Conservation (phyloP, 176 grass and related monocot genomes). For the Oryza rufipogon region DNA sequence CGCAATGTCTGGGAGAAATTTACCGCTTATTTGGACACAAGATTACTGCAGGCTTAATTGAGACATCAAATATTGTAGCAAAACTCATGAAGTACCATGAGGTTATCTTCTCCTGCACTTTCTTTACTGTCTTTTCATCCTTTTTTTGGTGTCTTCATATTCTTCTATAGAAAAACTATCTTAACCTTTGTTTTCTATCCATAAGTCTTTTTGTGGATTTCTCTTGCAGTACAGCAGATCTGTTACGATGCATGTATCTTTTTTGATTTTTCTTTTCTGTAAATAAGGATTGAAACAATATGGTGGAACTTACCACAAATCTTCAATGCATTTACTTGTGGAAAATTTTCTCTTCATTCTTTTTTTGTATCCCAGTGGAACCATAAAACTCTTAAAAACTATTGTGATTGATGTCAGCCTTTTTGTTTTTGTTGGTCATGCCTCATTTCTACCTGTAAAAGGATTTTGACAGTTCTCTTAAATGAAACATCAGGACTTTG, state of each 20-base stretch:
- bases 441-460: slow-evolving; percentile 37
- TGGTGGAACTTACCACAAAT: neutral
- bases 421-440: slow-evolving; percentile 19
- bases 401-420: slow-evolving; percentile 8
- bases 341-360: neutral
- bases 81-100: slow-evolving; percentile 96
- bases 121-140: slow-evolving; percentile 25
- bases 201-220: slow-evolving; percentile 29
- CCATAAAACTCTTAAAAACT: slow-evolving; percentile 6
- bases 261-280: neutral
- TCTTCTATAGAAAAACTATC: slow-evolving; percentile 19
- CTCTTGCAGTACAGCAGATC: slow-evolving; percentile 17
- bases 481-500: slow-evolving; percentile 76
- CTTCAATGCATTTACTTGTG: slow-evolving; percentile 8
- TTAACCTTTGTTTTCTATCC: slow-evolving; percentile 25
- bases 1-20: slow-evolving; percentile 88
- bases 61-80: slow-evolving; percentile 85
- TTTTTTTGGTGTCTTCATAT: neutral
- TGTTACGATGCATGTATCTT: neutral
- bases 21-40: slow-evolving; percentile 82
- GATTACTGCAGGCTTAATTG: slow-evolving; percentile 88
- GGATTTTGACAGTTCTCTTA: slow-evolving; percentile 27
- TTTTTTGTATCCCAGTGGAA: slow-evolving; percentile 19
- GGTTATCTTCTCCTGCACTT: slow-evolving; percentile 54
- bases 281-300: slow-evolving; percentile 7